A percentile compares a stretch with the other conserved stretches of the same genome.
phyloP scores from a whole-genome alignment of 2,329 filamentous ascomycete species.

The Hypocrella siamensis region DNA sequence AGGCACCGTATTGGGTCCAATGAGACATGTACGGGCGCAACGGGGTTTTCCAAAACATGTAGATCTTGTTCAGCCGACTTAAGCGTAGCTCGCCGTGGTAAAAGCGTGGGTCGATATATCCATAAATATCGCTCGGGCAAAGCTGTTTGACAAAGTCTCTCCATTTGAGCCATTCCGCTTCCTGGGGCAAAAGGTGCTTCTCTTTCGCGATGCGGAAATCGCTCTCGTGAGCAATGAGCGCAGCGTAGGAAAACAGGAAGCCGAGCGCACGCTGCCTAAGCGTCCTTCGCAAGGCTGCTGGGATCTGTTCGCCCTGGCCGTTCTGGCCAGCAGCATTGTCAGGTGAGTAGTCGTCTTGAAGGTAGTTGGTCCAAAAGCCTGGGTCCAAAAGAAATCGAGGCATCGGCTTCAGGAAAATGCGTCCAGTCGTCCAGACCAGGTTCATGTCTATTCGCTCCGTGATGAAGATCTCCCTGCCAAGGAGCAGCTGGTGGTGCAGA shows the following conservation, averaged over 20 bases:
- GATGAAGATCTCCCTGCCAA: conserved; percentile 10
- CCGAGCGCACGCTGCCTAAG: conserved; percentile 2
- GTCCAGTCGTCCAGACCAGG: conserved; percentile 10
- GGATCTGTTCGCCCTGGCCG: not conserved
- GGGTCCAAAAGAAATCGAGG: conserved; percentile 18
- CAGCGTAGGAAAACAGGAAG: conserved; percentile 5
- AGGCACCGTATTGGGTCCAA: conserved; percentile 19
- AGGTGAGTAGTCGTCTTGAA: conserved; percentile 2
- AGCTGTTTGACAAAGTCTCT: conserved; percentile 12
- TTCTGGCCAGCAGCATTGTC: too few species aligned
- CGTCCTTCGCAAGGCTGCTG: not conserved
- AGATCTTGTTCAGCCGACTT: conserved; percentile 23
- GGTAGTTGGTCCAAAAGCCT: conserved; percentile 2
- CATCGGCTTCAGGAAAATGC: conserved; percentile 18
- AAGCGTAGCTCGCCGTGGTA: conserved; percentile 25
- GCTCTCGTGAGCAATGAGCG: conserved; percentile 15
- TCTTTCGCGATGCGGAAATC: conserved; percentile 18
- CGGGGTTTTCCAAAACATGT: conserved; percentile 13
- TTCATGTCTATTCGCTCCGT: conserved; percentile 17
- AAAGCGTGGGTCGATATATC: conserved; percentile 20
- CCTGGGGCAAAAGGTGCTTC: conserved; percentile 15
- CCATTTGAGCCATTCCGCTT: conserved; percentile 22
- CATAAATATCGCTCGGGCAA: conserved; percentile 12
- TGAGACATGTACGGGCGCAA: conserved; percentile 10
- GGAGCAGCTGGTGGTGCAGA: conserved; percentile 11